Conservation (phyloP, 2,329 filamentous ascomycete species). For the Neofusicoccum parvum region DNA sequence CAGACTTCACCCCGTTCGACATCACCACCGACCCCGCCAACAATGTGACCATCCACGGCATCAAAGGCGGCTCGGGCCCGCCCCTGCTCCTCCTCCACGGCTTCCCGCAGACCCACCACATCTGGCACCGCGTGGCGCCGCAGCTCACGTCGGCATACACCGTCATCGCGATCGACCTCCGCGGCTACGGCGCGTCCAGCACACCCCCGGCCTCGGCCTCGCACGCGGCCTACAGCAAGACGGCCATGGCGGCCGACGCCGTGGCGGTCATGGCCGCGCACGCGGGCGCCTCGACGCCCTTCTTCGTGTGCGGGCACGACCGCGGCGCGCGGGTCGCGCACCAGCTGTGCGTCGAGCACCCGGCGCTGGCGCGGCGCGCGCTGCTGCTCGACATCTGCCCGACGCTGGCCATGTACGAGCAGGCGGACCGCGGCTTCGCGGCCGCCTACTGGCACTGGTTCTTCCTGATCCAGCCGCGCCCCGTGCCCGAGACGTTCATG, state of each 20-base stretch:
- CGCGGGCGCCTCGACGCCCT: constrained; percentile 38
- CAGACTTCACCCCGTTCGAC: constrained; percentile 17
- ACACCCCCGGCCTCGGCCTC: constrained; percentile 39
- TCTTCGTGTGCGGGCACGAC: constrained; percentile 57
- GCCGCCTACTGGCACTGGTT: constrained; percentile 62
- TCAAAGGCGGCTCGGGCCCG: constrained; percentile 36
- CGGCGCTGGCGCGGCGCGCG: constrained; percentile 40
- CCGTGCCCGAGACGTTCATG: constrained; percentile 56
- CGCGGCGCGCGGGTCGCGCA: constrained; percentile 60
- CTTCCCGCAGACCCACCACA: constrained; percentile 56
- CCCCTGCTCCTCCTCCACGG: constrained; percentile 55
- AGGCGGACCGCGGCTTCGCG: constrained; percentile 48
- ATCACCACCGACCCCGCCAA: constrained; percentile 21
- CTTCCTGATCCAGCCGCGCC: constrained; percentile 56
- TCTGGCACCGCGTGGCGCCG: constrained; percentile 54
- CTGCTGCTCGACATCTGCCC: constrained; percentile 54
- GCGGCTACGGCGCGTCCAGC: constrained; percentile 56
- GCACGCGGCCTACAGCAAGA: constrained; percentile 48
- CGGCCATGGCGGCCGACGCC: constrained; percentile 53
- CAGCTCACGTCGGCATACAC: constrained; percentile 45
- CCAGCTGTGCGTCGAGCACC: constrained; percentile 54
- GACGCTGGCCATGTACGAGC: constrained; percentile 56
- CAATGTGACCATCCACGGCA: constrained; percentile 48
- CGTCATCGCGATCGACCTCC: constrained; percentile 52
- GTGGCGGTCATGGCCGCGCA: constrained; percentile 50